Base-by-base conservation (phyloP, 1,284 basidiomycete genomes). In the Fomitiporia mediterranea region DNA sequence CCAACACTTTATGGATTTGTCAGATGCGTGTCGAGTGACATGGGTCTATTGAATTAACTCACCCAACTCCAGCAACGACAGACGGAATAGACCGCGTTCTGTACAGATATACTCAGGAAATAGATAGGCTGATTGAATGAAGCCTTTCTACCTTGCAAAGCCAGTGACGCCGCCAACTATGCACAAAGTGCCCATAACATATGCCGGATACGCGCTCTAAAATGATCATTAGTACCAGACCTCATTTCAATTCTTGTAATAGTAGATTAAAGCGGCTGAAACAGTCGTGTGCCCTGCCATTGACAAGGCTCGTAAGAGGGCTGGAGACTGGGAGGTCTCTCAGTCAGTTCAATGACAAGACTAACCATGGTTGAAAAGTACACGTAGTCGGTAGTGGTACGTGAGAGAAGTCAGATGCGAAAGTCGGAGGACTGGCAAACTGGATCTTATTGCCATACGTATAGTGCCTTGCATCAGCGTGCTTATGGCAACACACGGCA, bases 181-280 rank as follows among this genome's bases (percentile, higher is more conserved):
- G 70, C 91, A 92, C 60, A 93, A 73, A 59, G 72, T 78, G 59
- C 91, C 88, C 80, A 92, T 91, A 32, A 83, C 74, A 68, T 82
- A 87, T 57, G 91, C 87, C 62, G 89, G 89, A 69, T 88, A 83
- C 52, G 89, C 86, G 70, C 89, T 91, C 89, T 90, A 54, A 15
- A 28, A 28, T 47, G 32, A 49, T 35, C 6, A 3, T 53, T 13
- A 44, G 35, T 23, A 46, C 42, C n/a, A n/a, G n/a, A n/a, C n/a
- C n/a, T n/a, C n/a, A n/a, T n/a, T n/a, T n/a, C n/a, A n/a, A n/a
- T n/a, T n/a, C n/a, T n/a, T n/a, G n/a, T n/a, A 43, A 21, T 15
- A 43, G 42, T 5, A 19, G 21, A 3, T 25, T 23, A 15, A 11
- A 21, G 5, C 8, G 21, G 21, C 23, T 21, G 17, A 42, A 42